Evolutionary conservation across 169 alveolate genomes (phyloP), one percentile per base, ranked within the genome.

Genomic region (Cryptosporidium parvum): DNA sequence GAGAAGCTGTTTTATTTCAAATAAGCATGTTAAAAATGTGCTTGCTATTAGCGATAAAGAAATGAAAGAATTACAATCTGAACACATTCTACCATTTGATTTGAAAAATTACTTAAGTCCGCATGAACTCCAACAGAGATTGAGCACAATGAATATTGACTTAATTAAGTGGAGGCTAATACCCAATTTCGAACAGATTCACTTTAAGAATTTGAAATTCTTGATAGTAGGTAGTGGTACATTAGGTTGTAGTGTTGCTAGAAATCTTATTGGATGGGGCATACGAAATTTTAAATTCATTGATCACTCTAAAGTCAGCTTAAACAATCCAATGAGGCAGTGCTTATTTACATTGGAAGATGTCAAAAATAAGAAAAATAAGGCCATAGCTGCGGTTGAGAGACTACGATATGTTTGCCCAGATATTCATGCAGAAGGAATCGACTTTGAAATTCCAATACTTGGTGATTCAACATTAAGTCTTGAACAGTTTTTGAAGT

Each of bases 111-210:
- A 80, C 45, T 80, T 80, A 23, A 61, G 21, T 31, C 75, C 89
- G 23, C 35, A 44, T 39, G 53, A 44, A 26, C 31, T 80, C 33
- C 75, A 59, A 62, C 73, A 59, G 42, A 80, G 59, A 48, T 37
- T 80, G 31, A 80, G 37, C 42, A 65, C 56, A 61, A 59, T 96
- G 39, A 96, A 96, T 86, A 91, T 96, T 33, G 94, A 96, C 71
- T 87, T 96, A 42, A 96, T 96, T 96, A 96, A 94, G 93, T 96
- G 98, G 97, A 91, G 98, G 75, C 91, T 95, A 93, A 73, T 92
- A 12, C 98, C 98, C 3, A 84, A 84, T 0, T 91, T 96, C 59
- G 92, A 94, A 45, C 91, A 94, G 1, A 95, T 93, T 1, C 71
- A 85, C 5, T 80, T 96, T 16, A 85, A 92, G 67, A 62, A 84